These are phyloP conservation scores for Ambrosia hybrid DNA, from an alignment of 140 eudicot species.

Conservation along the genomic window DNA sequence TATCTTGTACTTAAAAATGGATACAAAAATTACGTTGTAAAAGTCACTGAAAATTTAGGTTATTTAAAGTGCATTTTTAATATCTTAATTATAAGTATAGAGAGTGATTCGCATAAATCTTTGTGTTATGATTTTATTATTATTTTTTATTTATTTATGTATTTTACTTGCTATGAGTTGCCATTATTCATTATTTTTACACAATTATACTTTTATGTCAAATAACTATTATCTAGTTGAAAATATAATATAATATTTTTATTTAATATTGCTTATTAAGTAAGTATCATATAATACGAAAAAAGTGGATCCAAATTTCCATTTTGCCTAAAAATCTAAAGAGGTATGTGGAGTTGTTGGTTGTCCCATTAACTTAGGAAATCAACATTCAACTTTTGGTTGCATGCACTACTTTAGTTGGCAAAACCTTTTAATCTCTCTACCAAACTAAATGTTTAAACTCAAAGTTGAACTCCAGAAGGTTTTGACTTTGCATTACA, in stretches of 20 bases:
- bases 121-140: neutral
- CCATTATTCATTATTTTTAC: no score
- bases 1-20: no score
- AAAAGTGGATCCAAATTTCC: neutral
- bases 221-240: neutral
- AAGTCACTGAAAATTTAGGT: no score
- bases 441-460: slow-evolving; percentile 36
- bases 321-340: slow-evolving; percentile 9
- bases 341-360: slow-evolving; percentile 41
- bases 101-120: no score
- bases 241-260: neutral
- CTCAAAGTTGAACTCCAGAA: slow-evolving; percentile 36
- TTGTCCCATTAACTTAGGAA: slow-evolving; percentile 37
- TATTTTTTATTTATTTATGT: no score
- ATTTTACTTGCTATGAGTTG: no score
- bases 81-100: no score
- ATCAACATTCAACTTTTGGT: slow-evolving; percentile 44
- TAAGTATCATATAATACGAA: neutral
- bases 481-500: neutral
- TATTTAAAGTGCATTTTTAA: no score
- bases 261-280: neutral
- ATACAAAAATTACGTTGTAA: no score
- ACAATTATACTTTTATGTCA: neutral
- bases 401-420: slow-evolving; percentile 44
- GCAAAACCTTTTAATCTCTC: slow-evolving; percentile 37